These are phyloP conservation scores for Solanum corneliomulleri DNA, from an alignment of 257 asterid genomes.

Conservation along the genomic window DNA sequence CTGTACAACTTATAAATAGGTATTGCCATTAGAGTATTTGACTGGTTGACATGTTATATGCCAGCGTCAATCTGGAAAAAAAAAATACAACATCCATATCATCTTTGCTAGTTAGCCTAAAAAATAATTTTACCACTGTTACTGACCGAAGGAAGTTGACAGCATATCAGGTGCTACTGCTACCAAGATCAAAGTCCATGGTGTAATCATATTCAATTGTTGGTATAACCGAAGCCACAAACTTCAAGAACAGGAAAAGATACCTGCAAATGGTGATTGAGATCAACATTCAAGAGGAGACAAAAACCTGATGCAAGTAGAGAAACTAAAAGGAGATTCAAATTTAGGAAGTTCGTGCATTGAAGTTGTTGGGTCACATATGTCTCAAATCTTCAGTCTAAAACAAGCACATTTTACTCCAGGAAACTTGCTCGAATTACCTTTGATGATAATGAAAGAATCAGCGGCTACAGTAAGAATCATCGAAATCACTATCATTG, in stretches of 20 bases:
- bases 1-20: not conserved
- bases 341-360: not conserved
- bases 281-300: not conserved
- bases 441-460: not conserved
- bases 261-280: conserved; percentile 22
- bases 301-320: not conserved
- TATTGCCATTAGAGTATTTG: not conserved
- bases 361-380: not conserved
- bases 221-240: conserved; percentile 76
- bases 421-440: not conserved
- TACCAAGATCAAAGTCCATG: conserved; percentile 92
- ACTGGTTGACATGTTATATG: not conserved
- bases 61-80: not conserved
- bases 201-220: conserved; percentile 94
- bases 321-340: not conserved
- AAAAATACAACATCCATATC: not conserved
- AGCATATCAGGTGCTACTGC: conserved; percentile 32
- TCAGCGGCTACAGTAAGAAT: not conserved
- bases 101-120: not conserved
- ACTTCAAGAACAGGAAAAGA: conserved; percentile 39
- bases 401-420: not conserved
- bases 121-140: not conserved
- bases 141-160: not conserved
- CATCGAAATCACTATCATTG: not conserved
- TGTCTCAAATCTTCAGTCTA: not conserved